Conservation (phyloP, 345 rosid species). For the Turnera subulata region DNA sequence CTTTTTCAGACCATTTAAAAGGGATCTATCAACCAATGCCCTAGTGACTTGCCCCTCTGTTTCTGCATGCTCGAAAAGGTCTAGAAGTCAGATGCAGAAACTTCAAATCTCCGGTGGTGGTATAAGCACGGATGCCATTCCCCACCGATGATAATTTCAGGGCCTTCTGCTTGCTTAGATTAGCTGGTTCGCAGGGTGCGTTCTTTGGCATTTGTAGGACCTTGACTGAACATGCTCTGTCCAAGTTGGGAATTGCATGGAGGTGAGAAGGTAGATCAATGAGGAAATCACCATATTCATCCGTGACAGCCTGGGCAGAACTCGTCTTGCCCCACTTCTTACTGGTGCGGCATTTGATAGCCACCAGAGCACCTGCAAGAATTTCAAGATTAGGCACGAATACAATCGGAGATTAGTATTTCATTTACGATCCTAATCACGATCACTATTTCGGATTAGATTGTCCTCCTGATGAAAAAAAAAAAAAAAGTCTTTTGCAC, state of each 20-base stretch:
- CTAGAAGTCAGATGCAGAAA: constrained; percentile 29
- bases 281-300: constrained; percentile 49
- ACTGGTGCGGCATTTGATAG: constrained; percentile 26
- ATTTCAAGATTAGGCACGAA: not conserved
- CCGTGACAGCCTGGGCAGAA: constrained; percentile 25
- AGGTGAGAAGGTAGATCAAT: constrained; percentile 55
- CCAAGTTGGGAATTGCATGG: constrained; percentile 37
- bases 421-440: too few species aligned
- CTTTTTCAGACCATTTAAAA: not conserved
- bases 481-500: too few species aligned
- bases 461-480: too few species aligned
- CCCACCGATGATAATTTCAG: constrained; percentile 30
- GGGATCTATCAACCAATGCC: constrained; percentile 12
- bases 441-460: not conserved
- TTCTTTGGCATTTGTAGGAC: constrained; percentile 27
- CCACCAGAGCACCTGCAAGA: constrained; percentile 39
- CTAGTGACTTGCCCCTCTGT: constrained; percentile 4
- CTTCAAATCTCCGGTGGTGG: constrained; percentile 25
- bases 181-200: constrained; percentile 29
- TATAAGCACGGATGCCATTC: constrained; percentile 43
- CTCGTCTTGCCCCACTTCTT: constrained; percentile 10
- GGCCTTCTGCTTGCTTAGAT: constrained; percentile 24
- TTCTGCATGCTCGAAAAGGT: constrained; percentile 32
- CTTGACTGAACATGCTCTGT: constrained; percentile 31
- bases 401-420: too few species aligned